Evolutionary conservation across 2,329 filamentous ascomycete species (phyloP), one percentile per base, ranked within the genome.

Genomic region (Calonectria pteridis): DNA sequence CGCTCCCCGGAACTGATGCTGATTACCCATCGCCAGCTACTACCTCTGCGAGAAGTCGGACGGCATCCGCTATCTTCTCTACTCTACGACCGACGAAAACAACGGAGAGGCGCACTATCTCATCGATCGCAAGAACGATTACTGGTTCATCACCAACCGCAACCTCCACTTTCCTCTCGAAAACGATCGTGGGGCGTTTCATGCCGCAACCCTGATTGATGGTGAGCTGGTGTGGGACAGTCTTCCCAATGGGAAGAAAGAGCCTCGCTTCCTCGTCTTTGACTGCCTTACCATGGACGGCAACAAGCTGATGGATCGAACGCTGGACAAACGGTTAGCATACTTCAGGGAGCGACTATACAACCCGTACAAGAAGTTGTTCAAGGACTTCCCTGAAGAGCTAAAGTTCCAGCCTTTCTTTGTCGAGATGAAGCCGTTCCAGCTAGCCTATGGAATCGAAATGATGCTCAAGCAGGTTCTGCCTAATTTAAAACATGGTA

Each of bases 21-120:
- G 62, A 80, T 69, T 33, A 31, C 26, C 62, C 18, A 20, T 28
- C 51, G 51, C 66, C 75, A 94, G 92, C 85, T 99, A 98, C 87
- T 99, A 96, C 83, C 94, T 99, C 77, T 98, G 96, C 88, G 97
- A 99, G 86, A 99, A 99, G 87, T 98, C 96, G 1, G 97, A 99
- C 83, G 97, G 97, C 69, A 95, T 98, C 76, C 93, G 97, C 76
- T 98, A 97, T 84, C 91, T 99, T n/a, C 91, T 99, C 77, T 98
- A 97, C 87, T 92, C 97, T 77, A 95, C 94, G 65, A 84, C 87
- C 10, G 93, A 93, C 82, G 89, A 92, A 51, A 83, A 87, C 7
- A 87, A 87, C 68, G 77, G 82, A 63, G 95, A 97, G 83, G 90
- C 93, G 29, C 94, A 97, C 82, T 98, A 98, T 86, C 89, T 99